phyloP scores from a whole-genome alignment of 257 asterid species.

The Scutellaria barbata region DNA sequence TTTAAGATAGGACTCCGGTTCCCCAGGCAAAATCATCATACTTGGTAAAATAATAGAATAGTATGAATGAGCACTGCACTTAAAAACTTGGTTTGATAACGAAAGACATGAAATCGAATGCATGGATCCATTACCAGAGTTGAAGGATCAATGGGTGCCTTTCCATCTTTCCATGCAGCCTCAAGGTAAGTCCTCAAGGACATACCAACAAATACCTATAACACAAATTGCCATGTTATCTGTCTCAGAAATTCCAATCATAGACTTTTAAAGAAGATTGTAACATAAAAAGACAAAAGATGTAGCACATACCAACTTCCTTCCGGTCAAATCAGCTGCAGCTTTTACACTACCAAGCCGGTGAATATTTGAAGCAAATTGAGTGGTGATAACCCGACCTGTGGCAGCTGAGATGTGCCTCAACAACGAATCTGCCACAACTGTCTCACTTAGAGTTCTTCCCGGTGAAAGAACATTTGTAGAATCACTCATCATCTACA shows the following conservation, averaged over 20 bases:
- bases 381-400: constrained; percentile 96
- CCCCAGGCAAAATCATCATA: not conserved
- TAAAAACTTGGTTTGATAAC: constrained; percentile 17
- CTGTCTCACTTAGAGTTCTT: constrained; percentile 91
- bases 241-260: constrained; percentile 31
- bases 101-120: constrained; percentile 24
- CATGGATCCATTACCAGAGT: constrained; percentile 72
- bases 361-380: constrained; percentile 96
- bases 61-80: not conserved
- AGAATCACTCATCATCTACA: constrained; percentile 99
- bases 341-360: constrained; percentile 99
- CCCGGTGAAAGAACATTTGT: constrained; percentile 98
- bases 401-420: constrained; percentile 81
- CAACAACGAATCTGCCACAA: constrained; percentile 87
- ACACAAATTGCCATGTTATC: constrained; percentile 32
- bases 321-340: constrained; percentile 97
- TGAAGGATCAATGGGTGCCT: constrained; percentile 98
- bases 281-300: constrained; percentile 26
- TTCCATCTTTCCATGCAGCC: constrained; percentile 99
- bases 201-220: constrained; percentile 98
- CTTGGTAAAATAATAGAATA: not conserved
- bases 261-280: constrained; percentile 18
- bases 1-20: too few species aligned
- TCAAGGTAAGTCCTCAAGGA: constrained; percentile 97
- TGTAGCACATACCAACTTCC: constrained; percentile 77